Conservation (phyloP, 2,329 filamentous ascomycete species). For the Nemania serpens region DNA sequence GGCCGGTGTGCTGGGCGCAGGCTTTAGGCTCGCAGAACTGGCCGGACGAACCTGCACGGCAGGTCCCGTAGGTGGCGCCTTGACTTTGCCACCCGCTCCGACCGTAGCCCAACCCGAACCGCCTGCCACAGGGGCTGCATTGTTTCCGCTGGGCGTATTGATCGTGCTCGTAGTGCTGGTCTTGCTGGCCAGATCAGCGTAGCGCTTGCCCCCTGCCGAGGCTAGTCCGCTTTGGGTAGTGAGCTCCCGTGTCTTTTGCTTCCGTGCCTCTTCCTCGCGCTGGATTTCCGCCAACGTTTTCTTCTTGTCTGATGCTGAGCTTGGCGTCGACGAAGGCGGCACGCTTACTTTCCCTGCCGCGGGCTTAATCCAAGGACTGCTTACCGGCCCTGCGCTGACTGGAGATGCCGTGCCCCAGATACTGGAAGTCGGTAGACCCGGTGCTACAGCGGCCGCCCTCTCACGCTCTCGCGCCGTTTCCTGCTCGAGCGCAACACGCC, state of each 20-base stretch:
- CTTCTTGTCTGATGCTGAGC: slow-evolving; percentile 58
- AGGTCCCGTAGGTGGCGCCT: slow-evolving; percentile 70
- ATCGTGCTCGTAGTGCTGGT: slow-evolving; percentile 46
- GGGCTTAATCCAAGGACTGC: slow-evolving; percentile 71
- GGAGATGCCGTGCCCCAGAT: slow-evolving; percentile 87
- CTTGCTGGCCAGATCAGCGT: slow-evolving; percentile 93
- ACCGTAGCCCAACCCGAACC: slow-evolving; percentile 89
- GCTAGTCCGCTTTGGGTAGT: slow-evolving; percentile 54
- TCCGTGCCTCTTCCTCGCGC: slow-evolving; percentile 90
- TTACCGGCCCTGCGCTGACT: slow-evolving; percentile 57
- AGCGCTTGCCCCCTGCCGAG: slow-evolving; percentile 74
- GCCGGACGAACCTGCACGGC: slow-evolving; percentile 53
- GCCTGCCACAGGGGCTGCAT: slow-evolving; percentile 48
- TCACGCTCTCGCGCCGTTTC: slow-evolving; percentile 70
- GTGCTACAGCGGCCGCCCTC: slow-evolving; percentile 64
- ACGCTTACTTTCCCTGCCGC: slow-evolving; percentile 49
- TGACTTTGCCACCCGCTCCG: slow-evolving; percentile 89
- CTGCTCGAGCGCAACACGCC: slow-evolving; percentile 79
- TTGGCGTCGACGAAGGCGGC: slow-evolving; percentile 40
- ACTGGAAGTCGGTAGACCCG: slow-evolving; percentile 82
- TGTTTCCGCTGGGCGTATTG: slow-evolving; percentile 45
- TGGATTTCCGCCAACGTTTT: slow-evolving; percentile 97
- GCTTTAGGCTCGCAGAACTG: slow-evolving; percentile 51
- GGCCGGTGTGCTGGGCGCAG: slow-evolving; percentile 43
- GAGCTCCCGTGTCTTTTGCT: slow-evolving; percentile 69